A percentile compares a stretch with the other conserved stretches of the same genome.
Conservation (phyloP, 2,329 filamentous ascomycete species). For the Hymenoscyphus occultus region DNA sequence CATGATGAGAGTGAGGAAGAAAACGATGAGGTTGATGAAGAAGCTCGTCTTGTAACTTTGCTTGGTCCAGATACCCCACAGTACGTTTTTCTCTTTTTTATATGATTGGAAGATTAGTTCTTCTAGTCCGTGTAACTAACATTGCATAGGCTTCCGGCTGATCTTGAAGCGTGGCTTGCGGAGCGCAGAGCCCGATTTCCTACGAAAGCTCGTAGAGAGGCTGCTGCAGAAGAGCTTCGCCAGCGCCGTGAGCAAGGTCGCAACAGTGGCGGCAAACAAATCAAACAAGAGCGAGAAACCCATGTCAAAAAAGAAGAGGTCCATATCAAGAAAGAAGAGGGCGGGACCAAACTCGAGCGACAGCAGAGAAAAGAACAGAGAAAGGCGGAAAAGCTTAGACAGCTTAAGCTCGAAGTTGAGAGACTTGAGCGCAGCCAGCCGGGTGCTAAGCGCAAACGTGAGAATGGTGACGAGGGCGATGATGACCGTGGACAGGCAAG, state of each 20-base stretch:
- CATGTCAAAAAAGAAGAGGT: not conserved
- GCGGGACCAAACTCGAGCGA: constrained; percentile 49
- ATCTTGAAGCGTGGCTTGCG: constrained; percentile 75
- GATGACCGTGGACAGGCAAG: constrained; percentile 47
- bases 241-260: constrained; percentile 33
- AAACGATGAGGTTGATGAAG: constrained; percentile 63
- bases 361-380: constrained; percentile 52
- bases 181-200: constrained; percentile 80
- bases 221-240: constrained; percentile 53
- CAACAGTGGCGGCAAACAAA: constrained; percentile 34
- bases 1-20: constrained; percentile 64
- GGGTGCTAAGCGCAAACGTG: constrained; percentile 65
- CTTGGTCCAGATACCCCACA: constrained; percentile 38
- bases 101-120: constrained; percentile 28
- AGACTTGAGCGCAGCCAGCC: constrained; percentile 60
- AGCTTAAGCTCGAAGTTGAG: constrained; percentile 60
- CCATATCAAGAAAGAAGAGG: constrained; percentile 48
- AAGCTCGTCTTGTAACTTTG: constrained; percentile 39
- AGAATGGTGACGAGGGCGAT: constrained; percentile 64
- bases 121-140: constrained; percentile 37
- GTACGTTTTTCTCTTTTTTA: constrained; percentile 34
- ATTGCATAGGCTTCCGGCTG: constrained; percentile 47
- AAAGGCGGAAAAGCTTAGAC: constrained; percentile 60
- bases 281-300: constrained; percentile 21
- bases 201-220: constrained; percentile 67